Conservation (phyloP, 495 filamentous ascomycete species). For the Aspergillus avenaceus region DNA sequence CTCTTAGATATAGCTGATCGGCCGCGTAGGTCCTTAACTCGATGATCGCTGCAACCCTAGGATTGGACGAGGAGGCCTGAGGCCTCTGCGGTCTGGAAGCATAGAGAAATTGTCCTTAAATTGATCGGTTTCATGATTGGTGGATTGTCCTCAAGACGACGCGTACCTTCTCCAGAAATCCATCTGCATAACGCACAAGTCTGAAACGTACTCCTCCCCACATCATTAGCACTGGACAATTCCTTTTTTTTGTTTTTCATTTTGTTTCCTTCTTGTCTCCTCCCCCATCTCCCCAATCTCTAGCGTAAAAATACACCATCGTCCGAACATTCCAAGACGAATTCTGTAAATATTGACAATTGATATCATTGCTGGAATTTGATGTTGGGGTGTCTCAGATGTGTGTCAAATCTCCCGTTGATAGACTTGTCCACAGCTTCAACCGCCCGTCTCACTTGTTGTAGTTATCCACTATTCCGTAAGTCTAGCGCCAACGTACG, state of each 20-base stretch:
- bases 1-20: slow-evolving; percentile 13
- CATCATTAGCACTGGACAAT: not conserved
- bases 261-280: not conserved
- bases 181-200: not conserved
- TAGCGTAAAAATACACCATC: too few relatives aligned
- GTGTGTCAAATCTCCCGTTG: not conserved
- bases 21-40: slow-evolving; percentile 15
- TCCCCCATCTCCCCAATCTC: too few relatives aligned
- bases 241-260: not conserved
- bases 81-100: not conserved
- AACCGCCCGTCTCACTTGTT: too few relatives aligned
- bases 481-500: not conserved
- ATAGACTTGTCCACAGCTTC: not conserved
- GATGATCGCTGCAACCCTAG: slow-evolving; percentile 1
- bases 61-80: not conserved
- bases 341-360: not conserved
- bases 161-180: slow-evolving; percentile 9
- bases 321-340: not conserved
- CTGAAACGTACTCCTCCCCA: not conserved
- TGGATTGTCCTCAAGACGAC: slow-evolving; percentile 1
- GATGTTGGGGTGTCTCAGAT: not conserved
- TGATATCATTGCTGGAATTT: not conserved
- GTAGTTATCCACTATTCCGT: too few relatives aligned
- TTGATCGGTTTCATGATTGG: slow-evolving; percentile 2
- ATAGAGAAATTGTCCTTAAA: slow-evolving; percentile 1